Percentiles rank a stretch among this genome's conserved stretches.
Conservation (phyloP, 2,329 filamentous ascomycete species). For the Xylaria hypoxylon region DNA sequence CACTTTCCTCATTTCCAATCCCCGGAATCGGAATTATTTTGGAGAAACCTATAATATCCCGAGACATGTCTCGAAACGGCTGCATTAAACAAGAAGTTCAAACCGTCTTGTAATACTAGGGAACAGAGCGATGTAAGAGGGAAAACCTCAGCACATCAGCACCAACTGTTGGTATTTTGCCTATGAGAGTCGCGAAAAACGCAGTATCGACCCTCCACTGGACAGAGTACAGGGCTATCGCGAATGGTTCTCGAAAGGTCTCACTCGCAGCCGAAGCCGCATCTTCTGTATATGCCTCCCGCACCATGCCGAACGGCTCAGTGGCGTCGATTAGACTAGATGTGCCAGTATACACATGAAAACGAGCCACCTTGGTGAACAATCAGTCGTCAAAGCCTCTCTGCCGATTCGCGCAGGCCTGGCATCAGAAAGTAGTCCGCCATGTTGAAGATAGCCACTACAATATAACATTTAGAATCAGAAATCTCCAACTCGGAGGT, state of each 20-base stretch:
- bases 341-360: not conserved
- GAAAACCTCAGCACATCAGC: not conserved
- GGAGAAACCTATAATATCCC: too few species aligned
- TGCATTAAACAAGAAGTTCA: too few species aligned
- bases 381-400: not conserved
- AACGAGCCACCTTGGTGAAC: not conserved
- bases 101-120: too few species aligned
- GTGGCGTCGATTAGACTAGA: not conserved
- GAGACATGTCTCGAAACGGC: too few species aligned
- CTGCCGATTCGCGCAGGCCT: not conserved
- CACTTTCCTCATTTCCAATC: too few species aligned
- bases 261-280: not conserved
- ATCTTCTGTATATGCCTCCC: not conserved
- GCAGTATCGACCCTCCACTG: not conserved
- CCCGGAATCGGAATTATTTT: too few species aligned
- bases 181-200: not conserved
- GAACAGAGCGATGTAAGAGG: not conserved
- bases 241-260: not conserved
- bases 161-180: not conserved
- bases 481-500: too few species aligned
- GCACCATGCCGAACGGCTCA: not conserved
- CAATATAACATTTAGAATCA: not conserved
- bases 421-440: slow-evolving; percentile 9
- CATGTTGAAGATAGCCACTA: slow-evolving; percentile 1
- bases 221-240: not conserved